Conservation (phyloP, 1,284 basidiomycete species). For the Sutorius eximius region DNA sequence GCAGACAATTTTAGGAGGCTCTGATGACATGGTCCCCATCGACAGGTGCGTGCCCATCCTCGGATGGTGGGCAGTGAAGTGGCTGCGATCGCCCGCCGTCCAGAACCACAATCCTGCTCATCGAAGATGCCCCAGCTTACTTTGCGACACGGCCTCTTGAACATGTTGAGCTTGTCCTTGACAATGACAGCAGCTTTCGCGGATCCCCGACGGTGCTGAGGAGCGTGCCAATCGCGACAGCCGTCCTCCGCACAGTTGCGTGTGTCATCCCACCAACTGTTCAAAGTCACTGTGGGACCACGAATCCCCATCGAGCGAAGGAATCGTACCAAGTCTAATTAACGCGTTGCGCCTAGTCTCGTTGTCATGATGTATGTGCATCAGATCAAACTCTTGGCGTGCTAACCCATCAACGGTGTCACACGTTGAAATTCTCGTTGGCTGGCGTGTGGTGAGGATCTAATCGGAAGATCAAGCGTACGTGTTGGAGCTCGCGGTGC, state of each 20-base stretch:
- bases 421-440: not conserved
- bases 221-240: not conserved
- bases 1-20: not conserved
- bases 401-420: not conserved
- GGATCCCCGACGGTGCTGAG: not conserved
- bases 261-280: not conserved
- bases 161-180: not conserved
- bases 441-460: not conserved
- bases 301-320: not conserved
- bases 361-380: not conserved
- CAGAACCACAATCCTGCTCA: not conserved
- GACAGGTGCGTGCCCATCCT: not conserved
- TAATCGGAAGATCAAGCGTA: not conserved
- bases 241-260: not conserved
- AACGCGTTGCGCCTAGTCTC: not conserved
- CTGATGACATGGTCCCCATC: not conserved
- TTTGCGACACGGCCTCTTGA: conserved; percentile 3
- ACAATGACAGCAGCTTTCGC: not conserved
- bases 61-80: not conserved
- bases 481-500: not conserved
- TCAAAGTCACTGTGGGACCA: not conserved
- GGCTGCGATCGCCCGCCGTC: not conserved
- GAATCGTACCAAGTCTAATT: not conserved
- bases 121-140: not conserved
- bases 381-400: not conserved